Conservation (phyloP, 2,329 filamentous ascomycete species). For the Fusarium chaquense region DNA sequence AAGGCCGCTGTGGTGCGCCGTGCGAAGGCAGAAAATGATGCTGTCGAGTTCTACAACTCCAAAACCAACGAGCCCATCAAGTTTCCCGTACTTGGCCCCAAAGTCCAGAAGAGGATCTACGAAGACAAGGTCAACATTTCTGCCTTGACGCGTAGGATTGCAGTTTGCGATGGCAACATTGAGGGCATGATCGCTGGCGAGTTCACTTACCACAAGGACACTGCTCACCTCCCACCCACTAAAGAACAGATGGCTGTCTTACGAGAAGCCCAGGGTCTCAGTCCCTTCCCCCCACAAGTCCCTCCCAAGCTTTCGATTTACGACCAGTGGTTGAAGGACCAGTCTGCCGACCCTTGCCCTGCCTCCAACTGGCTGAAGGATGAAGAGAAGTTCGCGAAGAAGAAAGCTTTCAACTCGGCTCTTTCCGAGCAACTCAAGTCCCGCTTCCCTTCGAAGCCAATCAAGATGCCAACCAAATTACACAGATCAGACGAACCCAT, state of each 20-base stretch:
- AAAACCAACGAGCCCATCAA: neutral
- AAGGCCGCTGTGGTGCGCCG: neutral
- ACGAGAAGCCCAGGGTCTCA: constrained; percentile 11
- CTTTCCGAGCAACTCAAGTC: constrained; percentile 20
- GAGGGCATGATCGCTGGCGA: constrained; percentile 39
- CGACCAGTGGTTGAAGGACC: constrained; percentile 12
- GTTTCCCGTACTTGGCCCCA: neutral
- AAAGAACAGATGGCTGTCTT: constrained; percentile 30
- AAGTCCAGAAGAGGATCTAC: constrained; percentile 9
- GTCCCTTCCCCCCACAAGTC: neutral
- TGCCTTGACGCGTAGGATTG: constrained; percentile 20
- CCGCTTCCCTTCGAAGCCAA: constrained; percentile 10
- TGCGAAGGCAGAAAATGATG: neutral
- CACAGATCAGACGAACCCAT: neutral
- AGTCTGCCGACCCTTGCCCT: constrained; percentile 7
- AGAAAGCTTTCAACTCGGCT: constrained; percentile 14
- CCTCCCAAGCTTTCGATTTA: constrained; percentile 3
- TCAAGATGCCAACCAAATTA: neutral
- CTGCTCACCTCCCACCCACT: constrained; percentile 24
- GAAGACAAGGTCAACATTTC: constrained; percentile 19
- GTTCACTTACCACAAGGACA: constrained; percentile 34
- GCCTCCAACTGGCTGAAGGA: constrained; percentile 11
- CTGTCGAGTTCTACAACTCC: neutral
- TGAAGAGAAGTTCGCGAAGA: constrained; percentile 10
- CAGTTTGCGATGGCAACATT: constrained; percentile 29